Conservation (phyloP, 192 early-diverging fungal genomes). For the Backusella macrospora region DNA sequence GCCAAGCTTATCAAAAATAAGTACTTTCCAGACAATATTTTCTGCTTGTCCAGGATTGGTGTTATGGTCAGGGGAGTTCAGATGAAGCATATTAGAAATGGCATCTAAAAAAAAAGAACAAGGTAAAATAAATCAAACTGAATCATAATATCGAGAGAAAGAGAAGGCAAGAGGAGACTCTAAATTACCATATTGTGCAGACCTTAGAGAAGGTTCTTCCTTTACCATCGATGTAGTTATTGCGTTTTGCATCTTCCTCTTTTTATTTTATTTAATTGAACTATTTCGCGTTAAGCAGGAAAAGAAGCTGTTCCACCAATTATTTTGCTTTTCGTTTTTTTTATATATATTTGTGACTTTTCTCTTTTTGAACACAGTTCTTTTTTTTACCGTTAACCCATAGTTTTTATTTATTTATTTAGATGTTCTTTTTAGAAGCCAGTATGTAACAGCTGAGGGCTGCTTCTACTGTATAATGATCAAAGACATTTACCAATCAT, state of each 20-base stretch:
- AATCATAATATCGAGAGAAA: not conserved
- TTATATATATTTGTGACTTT: not conserved
- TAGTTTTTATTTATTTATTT: no score
- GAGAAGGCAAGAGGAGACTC: not conserved
- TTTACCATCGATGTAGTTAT: not conserved
- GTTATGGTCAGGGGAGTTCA: constrained; percentile 62
- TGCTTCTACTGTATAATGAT: no score
- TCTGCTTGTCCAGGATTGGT: constrained; percentile 30
- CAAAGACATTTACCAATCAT: no score
- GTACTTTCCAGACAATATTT: constrained; percentile 93
- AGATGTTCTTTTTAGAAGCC: no score
- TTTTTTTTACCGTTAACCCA: no score
- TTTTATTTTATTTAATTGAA: not conserved
- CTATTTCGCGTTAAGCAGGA: constrained; percentile 12
- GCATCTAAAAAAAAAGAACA: constrained; percentile 61
- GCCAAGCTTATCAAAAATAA: constrained; percentile 92
- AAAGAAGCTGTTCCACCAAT: constrained; percentile 2
- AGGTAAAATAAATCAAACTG: not conserved
- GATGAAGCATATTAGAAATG: constrained; percentile 82
- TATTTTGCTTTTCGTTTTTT: constrained; percentile 11
- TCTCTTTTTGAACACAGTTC: not conserved
- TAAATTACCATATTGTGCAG: constrained; percentile 13
- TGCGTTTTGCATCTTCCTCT: constrained; percentile 2
- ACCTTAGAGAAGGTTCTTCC: not conserved
- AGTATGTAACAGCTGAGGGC: no score